Base-by-base conservation (phyloP, 2,329 filamentous ascomycete species). In the Camillea tinctor region DNA sequence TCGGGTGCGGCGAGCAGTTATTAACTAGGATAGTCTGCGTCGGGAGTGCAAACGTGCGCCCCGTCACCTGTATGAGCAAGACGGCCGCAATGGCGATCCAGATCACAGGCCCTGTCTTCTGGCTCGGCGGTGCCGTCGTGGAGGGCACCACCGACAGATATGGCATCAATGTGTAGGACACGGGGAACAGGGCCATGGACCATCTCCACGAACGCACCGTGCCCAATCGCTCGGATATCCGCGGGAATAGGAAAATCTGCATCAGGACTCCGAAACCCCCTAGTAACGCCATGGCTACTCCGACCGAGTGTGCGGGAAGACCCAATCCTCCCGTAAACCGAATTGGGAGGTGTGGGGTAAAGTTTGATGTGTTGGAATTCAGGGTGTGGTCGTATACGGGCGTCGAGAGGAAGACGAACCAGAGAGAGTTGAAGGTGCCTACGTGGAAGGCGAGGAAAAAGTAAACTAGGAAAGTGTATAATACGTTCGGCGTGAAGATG, bases 241-340 rank as follows among this genome's bases (percentile, higher is more conserved):
- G 75, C 1, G 91, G 90, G 70, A 93, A 94, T 9, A 92, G 76
- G 54, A 90, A 78, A 11, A 92, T 81, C 72, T 93, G 90, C 52
- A 95, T 79, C 0, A 81, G 77, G 44, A 95, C 88, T n/a, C 92
- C 92, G 50, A 94, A 86, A 54, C 85, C 75, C 8, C 91, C 92
- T 17, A 95, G 82, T 55, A 90, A 87, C 2, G 91, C 87, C 78
- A 93, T 92, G 4, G 90, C 89, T 50, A 91, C 77, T n/a, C 91
- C 91, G 30, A 95, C 89, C 2, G 85, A 83, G 1, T 84, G 81
- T 0, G 90, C 87, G 0, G 85, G 84, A 56, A 95, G 82, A n/a
- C 90, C 90, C 0, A 95, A 80, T 1, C 92, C 92, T 24, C 91
- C 90, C 0, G 87, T 86, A 70, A 93, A 93, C 62, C 82, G 75